Evolutionary conservation across 148 eudicot species (phyloP), one percentile per base, ranked within the genome.

Genomic region (Gaultheria prostrata): DNA sequence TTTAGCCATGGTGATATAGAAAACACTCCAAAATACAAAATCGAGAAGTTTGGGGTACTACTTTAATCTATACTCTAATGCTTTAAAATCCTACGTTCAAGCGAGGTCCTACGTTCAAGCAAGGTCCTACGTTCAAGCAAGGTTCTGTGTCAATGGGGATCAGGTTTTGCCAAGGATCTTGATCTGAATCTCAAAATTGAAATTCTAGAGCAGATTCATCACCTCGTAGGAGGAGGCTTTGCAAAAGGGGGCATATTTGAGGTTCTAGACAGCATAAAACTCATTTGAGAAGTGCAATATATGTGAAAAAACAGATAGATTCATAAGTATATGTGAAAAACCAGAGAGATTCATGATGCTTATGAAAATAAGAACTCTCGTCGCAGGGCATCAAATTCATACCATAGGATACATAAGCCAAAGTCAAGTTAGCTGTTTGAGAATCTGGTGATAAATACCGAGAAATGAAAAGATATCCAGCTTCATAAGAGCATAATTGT

Each of bases 191-290:
- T 28, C 72, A 67, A 18, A 3, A 67, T 28, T 67, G 35, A 12
- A 28, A 67, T 28, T 67, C 72, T 67, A 67, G 18, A 67, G 35
- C 72, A 67, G 72, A 67, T 67, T 67, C 72, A 28, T 67, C 72
- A 28, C 35, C 17, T 67, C 1, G 18, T 67, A 28, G 35, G 72
- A n/a, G n/a, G n/a, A 63, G 18, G 72, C 28, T 17, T 43, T 18
- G 26, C 10, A 73, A 3, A 43, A 73, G 9, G 48, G 48, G 7
- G 45, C 6, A 43, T 8, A 43, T 43, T 71, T 33, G 7, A 33
- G 10, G 76, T 71, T 69, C 76, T 33, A 71, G n/a, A 71, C 15
- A 8, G 7, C 33, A 33, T 33, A 71, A 32, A 71, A 35, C 76
- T 71, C 46, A 71, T 71, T 32, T 13, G 48, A 33, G 76, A 70